Base-by-base conservation (phyloP, 192 early-diverging fungal species). In the Backusella luteola region DNA sequence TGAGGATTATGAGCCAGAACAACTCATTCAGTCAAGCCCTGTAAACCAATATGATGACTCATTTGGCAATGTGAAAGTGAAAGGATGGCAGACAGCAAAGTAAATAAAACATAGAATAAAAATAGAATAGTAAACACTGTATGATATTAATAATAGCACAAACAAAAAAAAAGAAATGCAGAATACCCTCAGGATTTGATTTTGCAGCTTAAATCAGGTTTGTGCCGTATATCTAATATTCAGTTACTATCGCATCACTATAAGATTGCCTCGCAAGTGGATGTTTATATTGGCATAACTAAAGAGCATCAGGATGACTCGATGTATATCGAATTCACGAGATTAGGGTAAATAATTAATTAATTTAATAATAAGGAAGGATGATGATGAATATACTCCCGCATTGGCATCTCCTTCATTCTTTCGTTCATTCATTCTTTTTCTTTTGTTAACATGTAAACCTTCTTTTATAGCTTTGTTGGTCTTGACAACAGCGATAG, bases 191-290 rank as follows among this genome's bases (percentile, higher is more conserved):
- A 95, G 81, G 83, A 84, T 66, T 75, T 95, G 8, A 86, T 92
- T 39, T 67, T 95, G 44, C 84, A 83, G 46, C 80, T 94, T 34
- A 75, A 75, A 6, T 76, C 83, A 35, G 91, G 91, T 4, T 56
- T 76, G 35, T 89, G 87, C 46, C 83, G 87, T 49, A 82, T 95
- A 34, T 74, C 80, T 23, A 92, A 92, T 77, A 81, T 95, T 70
- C 88, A 95, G 68, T 77, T 94, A 23, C 76, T 95, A 14, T 88
- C 88, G 17, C 94, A 95, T 77, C 93, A 95, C 70, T 93, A 89
- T 86, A 95, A 92, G 76, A 93, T 94, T 53, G 83, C 94, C 0
- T 87, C 89, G 19, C 89, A 86, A 74, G 77, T 95, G 7, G 93
- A 94, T 63, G 84, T 95, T 63, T 93, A 85, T 76, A 81, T 93